Evolutionary conservation across 495 filamentous ascomycete genomes (phyloP).

Genomic region (Peziza echinospora): DNA sequence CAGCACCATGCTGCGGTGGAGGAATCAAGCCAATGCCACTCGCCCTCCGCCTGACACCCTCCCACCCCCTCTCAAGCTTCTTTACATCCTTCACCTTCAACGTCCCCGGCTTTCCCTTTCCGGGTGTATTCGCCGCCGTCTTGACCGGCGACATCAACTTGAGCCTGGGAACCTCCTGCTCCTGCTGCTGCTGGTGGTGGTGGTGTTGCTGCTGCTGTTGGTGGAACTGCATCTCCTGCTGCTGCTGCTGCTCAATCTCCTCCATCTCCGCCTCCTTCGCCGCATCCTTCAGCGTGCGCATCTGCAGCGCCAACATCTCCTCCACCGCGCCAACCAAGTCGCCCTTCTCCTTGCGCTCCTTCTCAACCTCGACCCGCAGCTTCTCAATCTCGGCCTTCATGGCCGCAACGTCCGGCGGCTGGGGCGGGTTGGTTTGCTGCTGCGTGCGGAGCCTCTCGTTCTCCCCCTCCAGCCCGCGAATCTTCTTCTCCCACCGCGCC

Average conservation of each 20-base stretch:
- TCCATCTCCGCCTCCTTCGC: not conserved
- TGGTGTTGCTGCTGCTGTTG: not conserved
- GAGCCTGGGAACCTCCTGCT: not conserved
- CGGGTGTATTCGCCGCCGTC: not conserved
- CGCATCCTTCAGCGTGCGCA: not conserved
- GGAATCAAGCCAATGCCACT: not conserved
- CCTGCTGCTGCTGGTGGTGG: not conserved
- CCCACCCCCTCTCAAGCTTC: not conserved
- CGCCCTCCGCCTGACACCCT: not conserved
- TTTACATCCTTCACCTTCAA: not conserved
- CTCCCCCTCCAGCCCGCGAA: conserved; percentile 48
- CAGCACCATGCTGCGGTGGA: not conserved
- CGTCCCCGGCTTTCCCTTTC: not conserved
- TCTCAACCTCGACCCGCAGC: conserved; percentile 47
- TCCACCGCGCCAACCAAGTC: conserved; percentile 83
- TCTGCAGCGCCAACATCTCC: conserved; percentile 50
- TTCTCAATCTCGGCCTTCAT: conserved; percentile 43
- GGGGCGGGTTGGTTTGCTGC: not conserved
- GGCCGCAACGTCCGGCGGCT: not conserved
- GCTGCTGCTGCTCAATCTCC: not conserved
- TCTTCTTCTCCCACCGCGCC: conserved; percentile 65
- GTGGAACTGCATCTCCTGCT: not conserved
- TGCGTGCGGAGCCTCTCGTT: conserved; percentile 33
- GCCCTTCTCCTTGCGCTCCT: conserved; percentile 76
- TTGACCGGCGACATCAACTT: not conserved